Evolutionary conservation across 345 rosid genomes (phyloP), one percentile per base, ranked within the genome.

Genomic region (Sonneratia alba): DNA sequence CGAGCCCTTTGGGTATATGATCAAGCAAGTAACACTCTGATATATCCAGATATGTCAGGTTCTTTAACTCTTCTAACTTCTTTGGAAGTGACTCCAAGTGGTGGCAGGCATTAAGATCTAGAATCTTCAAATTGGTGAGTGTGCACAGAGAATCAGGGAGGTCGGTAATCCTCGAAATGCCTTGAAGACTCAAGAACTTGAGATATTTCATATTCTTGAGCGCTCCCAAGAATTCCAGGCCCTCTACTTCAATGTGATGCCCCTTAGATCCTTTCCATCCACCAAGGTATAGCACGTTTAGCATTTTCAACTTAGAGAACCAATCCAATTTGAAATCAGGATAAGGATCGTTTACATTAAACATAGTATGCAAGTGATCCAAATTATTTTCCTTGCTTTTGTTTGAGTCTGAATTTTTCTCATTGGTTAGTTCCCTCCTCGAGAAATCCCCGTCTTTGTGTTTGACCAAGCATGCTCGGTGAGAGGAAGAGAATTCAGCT

Each of bases 1-100:
- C 62, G 36, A 89, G 19, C 55, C 76, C 71, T 77, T 77, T 80
- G 36, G 96, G 92, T 70, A 89, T 80, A 22, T 64, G 63, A 18
- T 82, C 90, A 11, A 87, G 70, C 80, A 82, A 70, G 76, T 79
- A 79, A 76, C 95, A 89, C 59, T 85, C 88, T 0, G 72, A 74
- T 16, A 74, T 24, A 63, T 74, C 85, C 75, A 84, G 72, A 69
- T 78, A 73, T 3, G 75, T 78, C 70, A 84, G 79, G 37, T 66
- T 71, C 62, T 67, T 76, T 42, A 79, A 59, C 15, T 27, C 14
- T 8, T 43, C 76, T 8, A 79, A 51, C 37, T 65, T 66, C 14
- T 71, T 71, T 3, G 85, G 87, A 70, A 84, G 76, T 42, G 72
- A 45, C 76, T 82, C 82, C 67, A 82, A 40, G 75, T 77, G 70